Base-by-base conservation (phyloP, 1,284 basidiomycete genomes). In the Lignosus rhinocerotis region DNA sequence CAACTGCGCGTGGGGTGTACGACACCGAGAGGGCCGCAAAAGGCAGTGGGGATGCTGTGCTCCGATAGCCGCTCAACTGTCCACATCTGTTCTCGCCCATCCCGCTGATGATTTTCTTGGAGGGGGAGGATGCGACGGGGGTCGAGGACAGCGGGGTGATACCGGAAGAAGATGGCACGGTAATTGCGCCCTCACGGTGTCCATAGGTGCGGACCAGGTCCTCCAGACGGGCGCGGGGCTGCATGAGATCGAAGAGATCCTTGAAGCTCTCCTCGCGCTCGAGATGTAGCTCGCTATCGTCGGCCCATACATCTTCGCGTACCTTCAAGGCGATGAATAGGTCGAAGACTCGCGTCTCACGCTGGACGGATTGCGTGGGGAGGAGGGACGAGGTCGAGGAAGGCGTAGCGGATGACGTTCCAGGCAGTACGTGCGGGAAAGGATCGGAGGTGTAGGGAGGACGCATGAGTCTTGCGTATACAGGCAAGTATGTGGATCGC, bases 281-380 rank as follows among this genome's bases (percentile, higher is more conserved):
- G 45, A 90, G 80, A 63, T 92, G 88, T 17, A 91, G 78, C 69
- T 85, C 84, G 0, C 81, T 80, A 50, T 88, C 87, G 70, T 92
- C 89, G 49, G 78, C 73, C 76, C 85, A 85, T 41, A 90, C 80
- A 70, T 92, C 90, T 67, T 92, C 87, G 34, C 81, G 84, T 55
- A 90, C 87, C 72, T 89, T 90, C 65, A 92, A 81, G 7, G 83
- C 82, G 56, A 92, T 86, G 76, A 89, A 92, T 60, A 80, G 78
- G 75, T 92, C 90, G 31, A 92, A 80, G n/a, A 88, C 79, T 46
- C 72, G 67, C 0, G 88, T 90, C 68, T 92, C 90, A 56, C 89
- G 83, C 66, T 88, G 87, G 41, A 80, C 62, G 19, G 78, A 67
- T 44, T 66, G 67, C 46, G 70, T 69, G 57, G 71, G 59, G 49